Evolutionary conservation across 2,329 filamentous ascomycete genomes (phyloP).

Genomic region (Hirsutella thompsonii): DNA sequence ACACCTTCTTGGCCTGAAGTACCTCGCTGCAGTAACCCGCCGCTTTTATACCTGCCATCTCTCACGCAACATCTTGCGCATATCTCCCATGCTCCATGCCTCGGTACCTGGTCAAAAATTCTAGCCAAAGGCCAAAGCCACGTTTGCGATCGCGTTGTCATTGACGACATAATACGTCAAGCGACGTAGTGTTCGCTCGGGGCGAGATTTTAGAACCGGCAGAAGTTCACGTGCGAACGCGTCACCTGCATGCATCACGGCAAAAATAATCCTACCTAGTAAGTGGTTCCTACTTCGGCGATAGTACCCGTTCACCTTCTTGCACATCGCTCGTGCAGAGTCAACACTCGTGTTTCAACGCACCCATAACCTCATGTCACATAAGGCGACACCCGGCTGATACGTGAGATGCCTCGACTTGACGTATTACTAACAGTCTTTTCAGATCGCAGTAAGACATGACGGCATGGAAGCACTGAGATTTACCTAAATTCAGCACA

Average conservation of each 20-base stretch:
- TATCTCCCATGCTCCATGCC: not conserved
- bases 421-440: no score
- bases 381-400: no score
- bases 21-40: not conserved
- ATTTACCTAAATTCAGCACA: conserved; percentile 20
- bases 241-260: no score
- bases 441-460: conserved; percentile 12
- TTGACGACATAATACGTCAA: not conserved
- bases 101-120: not conserved
- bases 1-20: not conserved
- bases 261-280: no score
- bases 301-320: no score
- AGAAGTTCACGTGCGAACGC: no score
- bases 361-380: no score
- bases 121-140: not conserved
- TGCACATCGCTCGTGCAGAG: no score
- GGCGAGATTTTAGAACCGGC: not conserved
- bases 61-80: not conserved
- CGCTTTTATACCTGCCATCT: not conserved
- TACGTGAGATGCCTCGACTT: no score
- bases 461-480: conserved; percentile 8
- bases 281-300: no score
- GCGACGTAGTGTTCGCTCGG: not conserved
- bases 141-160: not conserved
- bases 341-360: no score